Base-by-base conservation (phyloP, 176 grass and related monocot species). In the Hsuehochloa calcarea region DNA sequence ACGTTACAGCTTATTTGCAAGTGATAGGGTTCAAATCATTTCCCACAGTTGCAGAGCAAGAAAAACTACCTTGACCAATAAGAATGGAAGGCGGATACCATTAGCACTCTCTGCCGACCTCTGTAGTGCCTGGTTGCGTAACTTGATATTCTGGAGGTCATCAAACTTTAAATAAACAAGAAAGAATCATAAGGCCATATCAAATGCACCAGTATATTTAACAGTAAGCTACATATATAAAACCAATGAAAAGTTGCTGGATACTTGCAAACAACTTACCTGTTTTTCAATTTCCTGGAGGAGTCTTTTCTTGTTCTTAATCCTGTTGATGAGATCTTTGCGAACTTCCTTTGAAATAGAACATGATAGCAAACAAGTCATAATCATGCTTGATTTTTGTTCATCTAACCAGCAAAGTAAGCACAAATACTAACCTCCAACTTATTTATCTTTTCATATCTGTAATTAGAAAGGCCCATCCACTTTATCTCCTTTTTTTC, bases 401-500 rank as follows among this genome's bases (percentile, higher is more conserved):
- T 34, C 66, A 63, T 47, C 44, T 85, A 70, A 34, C 65, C 68
- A 63, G 60, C 31, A 46, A 87, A 80, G 9, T 61, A 84, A 70
- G 81, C 65, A 81, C 49, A 83, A 79, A 89, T 89, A 64, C 91
- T 88, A 37, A 99, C 97, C 93, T 99, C 86, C 66, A 96, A 70
- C 72, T 84, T 88, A 31, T 88, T 77, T 77, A 91, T 84, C 72
- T 91, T 76, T 91, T 94, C 93, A 51, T 70, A 80, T 88, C 84
- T 89, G 39, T 77, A 79, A 60, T 85, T 89, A 69, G 93, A 87
- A 76, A 96, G 93, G 35, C 97, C 97, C 60, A 96, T 91, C 97
- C 97, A 99, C 71, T 87, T 91, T 63, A 99, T 89, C 79, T 99
- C 97, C 72, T 99, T 99, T 81, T 96, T 92, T 64, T 95, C 97